Evolutionary conservation across 1,139 yeast species (phyloP).

Genomic region (Geotrichum carabidarum): DNA sequence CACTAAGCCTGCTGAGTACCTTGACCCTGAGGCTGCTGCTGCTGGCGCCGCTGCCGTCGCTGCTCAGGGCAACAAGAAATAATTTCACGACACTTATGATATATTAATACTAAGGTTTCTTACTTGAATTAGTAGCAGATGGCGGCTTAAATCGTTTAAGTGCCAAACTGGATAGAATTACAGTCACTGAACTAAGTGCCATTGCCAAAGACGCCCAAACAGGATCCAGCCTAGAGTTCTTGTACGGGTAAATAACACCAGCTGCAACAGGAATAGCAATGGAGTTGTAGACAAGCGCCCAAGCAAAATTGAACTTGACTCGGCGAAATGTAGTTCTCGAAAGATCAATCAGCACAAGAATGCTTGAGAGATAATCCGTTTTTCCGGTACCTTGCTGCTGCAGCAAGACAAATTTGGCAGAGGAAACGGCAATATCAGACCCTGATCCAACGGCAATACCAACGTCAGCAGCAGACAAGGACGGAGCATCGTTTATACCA

Average conservation of each 20-base stretch:
- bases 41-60: conserved; percentile 99
- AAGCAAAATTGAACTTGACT: conserved; percentile 71
- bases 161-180: conserved; percentile 68
- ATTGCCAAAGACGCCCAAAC: conserved; percentile 83
- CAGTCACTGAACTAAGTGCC: conserved; percentile 89
- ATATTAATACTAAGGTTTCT: not conserved
- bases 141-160: conserved; percentile 39
- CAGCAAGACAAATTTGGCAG: conserved; percentile 81
- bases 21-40: conserved; percentile 98
- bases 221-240: conserved; percentile 68
- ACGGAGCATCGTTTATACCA: conserved; percentile 95
- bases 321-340: conserved; percentile 64
- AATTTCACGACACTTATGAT: conserved; percentile 18
- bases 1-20: conserved; percentile 88
- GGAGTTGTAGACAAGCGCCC: conserved; percentile 83
- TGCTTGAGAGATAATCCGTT: conserved; percentile 40
- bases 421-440: conserved; percentile 87
- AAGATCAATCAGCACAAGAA: conserved; percentile 63
- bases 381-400: conserved; percentile 19
- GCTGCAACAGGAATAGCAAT: conserved; percentile 90
- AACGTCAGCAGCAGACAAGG: conserved; percentile 76
- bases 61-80: conserved; percentile 77
- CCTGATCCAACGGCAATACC: conserved; percentile 93
- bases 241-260: conserved; percentile 76
- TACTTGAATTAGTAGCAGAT: not conserved